Base-by-base conservation (phyloP, 208 protist species). In the Porcisia deanei region DNA sequence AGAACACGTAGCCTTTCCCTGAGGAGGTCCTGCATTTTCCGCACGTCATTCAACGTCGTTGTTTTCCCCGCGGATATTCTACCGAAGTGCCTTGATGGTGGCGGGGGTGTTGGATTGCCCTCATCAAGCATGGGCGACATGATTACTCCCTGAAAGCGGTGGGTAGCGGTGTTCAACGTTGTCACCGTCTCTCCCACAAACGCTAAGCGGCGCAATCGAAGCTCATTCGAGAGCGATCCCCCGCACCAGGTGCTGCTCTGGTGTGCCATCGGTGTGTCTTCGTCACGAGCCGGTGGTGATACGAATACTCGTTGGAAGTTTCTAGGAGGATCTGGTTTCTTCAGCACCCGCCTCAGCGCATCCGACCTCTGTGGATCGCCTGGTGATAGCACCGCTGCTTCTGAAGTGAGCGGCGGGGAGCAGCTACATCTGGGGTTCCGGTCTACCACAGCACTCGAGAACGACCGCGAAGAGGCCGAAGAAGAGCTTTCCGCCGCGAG, bases 21-120 rank as follows among this genome's bases (percentile, higher is more conserved):
- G 9, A 82, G 58, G 25, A 70, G 66, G 3, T 57, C 65, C 34
- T 82, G 78, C 65, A 77, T 77, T 57, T 71, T 34, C 41, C 73
- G 64, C 66, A 76, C 73, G 12, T 70, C 53, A 3, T n/a, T 77
- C 59, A 77, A 39, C 5, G 72, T 65, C 14, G 25, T 41, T 0
- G 41, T 45, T 5, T 64, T 43, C 25, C 74, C 72, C 2, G 52
- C 25, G 0, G 58, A 43, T 3, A 61, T n/a, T 2, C 30, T 57
- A 30, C 49, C 45, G 5, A 77, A 49, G 30, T 43, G 22, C 7
- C 59, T 30, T n/a, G 78, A 1, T 3, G 52, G 18, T 10, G 34
- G 3, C 58, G 3, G 8, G 20, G 0, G 16, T n/a, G 14, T n/a
- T 5, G 41, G 22, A 20, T 7, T 47, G 39, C 45, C 67, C 3